These are phyloP conservation scores for Blastocystis sp. DNA, from an alignment of 352 stramenopile species.

Conservation along the genomic window DNA sequence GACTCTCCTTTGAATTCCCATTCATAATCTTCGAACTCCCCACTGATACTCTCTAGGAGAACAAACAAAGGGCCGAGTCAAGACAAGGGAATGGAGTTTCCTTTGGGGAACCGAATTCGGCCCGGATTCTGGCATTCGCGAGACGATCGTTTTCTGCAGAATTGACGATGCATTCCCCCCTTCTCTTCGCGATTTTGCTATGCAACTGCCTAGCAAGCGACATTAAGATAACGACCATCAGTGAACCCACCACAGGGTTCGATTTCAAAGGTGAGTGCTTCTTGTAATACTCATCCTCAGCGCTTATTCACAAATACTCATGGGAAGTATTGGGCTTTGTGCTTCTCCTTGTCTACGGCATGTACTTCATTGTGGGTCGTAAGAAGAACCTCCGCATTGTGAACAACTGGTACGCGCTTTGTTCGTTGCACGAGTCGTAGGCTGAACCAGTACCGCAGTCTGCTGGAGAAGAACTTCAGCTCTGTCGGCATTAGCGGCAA, in stretches of 20 bases:
- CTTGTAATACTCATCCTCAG: neutral
- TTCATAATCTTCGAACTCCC: neutral
- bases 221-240: neutral
- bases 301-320: constrained; percentile 5
- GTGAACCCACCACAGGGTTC: neutral
- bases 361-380: constrained; percentile 62
- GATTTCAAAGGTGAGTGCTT: constrained; percentile 22
- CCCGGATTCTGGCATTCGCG: neutral
- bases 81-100: neutral
- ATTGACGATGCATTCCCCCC: neutral
- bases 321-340: constrained; percentile 54
- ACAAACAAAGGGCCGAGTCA: neutral
- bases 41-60: neutral
- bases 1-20: neutral
- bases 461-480: constrained; percentile 49
- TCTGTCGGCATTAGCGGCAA: constrained; percentile 64
- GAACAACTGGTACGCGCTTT: constrained; percentile 22
- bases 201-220: constrained; percentile 12
- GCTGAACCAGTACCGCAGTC: constrained; percentile 19
- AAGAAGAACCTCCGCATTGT: constrained; percentile 70
- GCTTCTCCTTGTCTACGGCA: constrained; percentile 26
- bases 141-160: neutral
- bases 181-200: constrained; percentile 3
- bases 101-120: neutral
- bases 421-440: neutral